A percentile compares a stretch with the other conserved stretches of the same genome.
These are phyloP conservation scores for Sambucus nigra DNA, from an alignment of 129 eudicot species.

Conservation along the genomic window DNA sequence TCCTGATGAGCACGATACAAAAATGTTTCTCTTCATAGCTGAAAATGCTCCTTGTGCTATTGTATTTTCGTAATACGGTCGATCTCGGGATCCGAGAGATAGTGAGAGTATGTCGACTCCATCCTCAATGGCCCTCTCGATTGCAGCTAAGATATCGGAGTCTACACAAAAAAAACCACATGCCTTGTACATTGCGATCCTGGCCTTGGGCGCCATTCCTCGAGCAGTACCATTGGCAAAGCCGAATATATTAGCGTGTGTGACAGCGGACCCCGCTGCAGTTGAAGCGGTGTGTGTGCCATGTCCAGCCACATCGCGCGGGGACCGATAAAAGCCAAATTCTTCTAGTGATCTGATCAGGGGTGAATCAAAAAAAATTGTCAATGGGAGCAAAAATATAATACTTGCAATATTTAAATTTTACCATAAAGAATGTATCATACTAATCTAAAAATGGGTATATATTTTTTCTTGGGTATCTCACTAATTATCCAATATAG, in stretches of 20 bases:
- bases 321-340: neutral
- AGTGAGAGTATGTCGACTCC: constrained; percentile 1
- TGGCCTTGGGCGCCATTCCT: neutral
- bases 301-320: neutral
- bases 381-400: too few relatives aligned
- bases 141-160: neutral
- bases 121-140: neutral
- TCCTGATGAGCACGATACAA: neutral
- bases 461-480: too few relatives aligned
- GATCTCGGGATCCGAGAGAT: neutral
- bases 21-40: neutral
- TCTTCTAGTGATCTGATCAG: neutral
- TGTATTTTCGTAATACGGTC: neutral
- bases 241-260: neutral
- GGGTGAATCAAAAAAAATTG: too few relatives aligned
- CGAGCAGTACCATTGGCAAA: neutral
- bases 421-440: too few relatives aligned
- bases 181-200: constrained; percentile 1
- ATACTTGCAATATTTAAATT: too few relatives aligned
- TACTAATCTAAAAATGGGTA: too few relatives aligned
- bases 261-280: neutral
- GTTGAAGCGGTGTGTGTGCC: constrained; percentile 3
- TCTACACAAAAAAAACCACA: neutral
- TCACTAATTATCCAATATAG: too few relatives aligned
- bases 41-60: constrained; percentile 1